Conservation (phyloP, 176 grass and related monocot species). For the Oryza australiensis region DNA sequence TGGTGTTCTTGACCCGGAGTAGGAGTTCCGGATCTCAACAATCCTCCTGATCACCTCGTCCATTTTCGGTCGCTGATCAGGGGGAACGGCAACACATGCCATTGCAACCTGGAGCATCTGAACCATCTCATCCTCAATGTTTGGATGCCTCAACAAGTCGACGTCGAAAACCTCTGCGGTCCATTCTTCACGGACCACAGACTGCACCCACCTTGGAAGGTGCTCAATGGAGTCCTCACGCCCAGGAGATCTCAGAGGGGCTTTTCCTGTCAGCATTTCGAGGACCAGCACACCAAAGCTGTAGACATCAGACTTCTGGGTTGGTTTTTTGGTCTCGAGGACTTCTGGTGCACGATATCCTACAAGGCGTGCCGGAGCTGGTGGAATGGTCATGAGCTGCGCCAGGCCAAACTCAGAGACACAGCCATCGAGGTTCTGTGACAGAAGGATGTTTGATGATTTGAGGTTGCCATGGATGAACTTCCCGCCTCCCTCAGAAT, state of each 20-base stretch:
- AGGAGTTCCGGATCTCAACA: conserved; percentile 50
- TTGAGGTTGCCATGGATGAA: conserved; percentile 94
- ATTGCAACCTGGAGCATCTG: conserved; percentile 94
- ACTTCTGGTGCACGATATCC: conserved; percentile 87
- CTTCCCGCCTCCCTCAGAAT: conserved; percentile 76
- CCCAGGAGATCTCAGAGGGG: conserved; percentile 69
- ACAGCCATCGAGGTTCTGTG: conserved; percentile 51
- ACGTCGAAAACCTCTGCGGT: conserved; percentile 90
- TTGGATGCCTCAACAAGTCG: conserved; percentile 63
- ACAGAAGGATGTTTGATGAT: conserved; percentile 81
- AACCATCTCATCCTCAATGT: conserved; percentile 95
- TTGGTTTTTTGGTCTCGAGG: conserved; percentile 68
- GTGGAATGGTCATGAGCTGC: conserved; percentile 63
- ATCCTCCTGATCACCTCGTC: conserved; percentile 86
- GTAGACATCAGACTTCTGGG: conserved; percentile 90
- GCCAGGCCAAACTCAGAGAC: conserved; percentile 83
- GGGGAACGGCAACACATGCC: conserved; percentile 55
- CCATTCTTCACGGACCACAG: conserved; percentile 95
- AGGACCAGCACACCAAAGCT: conserved; percentile 91
- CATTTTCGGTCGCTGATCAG: conserved; percentile 80
- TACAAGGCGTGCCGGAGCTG: conserved; percentile 50
- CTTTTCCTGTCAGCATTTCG: conserved; percentile 91
- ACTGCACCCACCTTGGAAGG: conserved; percentile 88
- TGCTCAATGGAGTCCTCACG: conserved; percentile 58
- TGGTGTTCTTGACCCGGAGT: conserved; percentile 57